Conservation (phyloP, 2,329 filamentous ascomycete genomes). For the Penicillium sp. region DNA sequence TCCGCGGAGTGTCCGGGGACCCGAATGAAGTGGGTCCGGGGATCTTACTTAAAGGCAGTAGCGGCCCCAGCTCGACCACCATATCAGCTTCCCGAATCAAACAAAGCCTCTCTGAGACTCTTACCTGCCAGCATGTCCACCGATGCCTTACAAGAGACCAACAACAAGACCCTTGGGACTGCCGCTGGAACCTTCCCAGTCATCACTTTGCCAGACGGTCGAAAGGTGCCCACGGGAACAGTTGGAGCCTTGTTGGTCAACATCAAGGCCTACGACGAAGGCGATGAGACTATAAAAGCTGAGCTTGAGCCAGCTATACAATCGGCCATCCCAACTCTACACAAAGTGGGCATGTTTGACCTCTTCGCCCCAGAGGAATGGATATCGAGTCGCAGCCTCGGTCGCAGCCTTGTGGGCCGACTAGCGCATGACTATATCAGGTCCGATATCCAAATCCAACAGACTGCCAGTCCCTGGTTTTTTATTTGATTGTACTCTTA, state of each 20-base stretch:
- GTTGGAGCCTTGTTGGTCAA: background rate
- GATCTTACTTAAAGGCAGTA: background rate
- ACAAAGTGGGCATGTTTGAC: too few relatives aligned
- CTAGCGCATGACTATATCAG: background rate
- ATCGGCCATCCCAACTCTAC: too few relatives aligned
- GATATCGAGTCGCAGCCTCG: too few relatives aligned
- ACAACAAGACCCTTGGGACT: conserved; percentile 4
- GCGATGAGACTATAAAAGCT: too few relatives aligned
- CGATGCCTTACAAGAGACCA: conserved; percentile 1
- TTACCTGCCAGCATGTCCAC: background rate
- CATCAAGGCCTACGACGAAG: too few relatives aligned
- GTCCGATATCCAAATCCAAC: background rate
- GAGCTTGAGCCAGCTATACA: too few relatives aligned
- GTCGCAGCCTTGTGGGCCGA: too few relatives aligned
- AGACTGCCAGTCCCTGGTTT: background rate
- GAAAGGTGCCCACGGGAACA: conserved; percentile 1
- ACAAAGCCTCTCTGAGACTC: too few relatives aligned
- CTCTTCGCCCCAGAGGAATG: too few relatives aligned
- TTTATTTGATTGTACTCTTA: background rate
- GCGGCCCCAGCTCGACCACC: background rate
- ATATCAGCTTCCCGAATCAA: background rate
- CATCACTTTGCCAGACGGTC: background rate
- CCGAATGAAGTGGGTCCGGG: background rate
- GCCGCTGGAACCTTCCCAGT: background rate
- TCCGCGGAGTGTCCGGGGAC: background rate